Percentiles rank a stretch among this genome's conserved stretches.
Evolutionary conservation across 345 rosid genomes (phyloP).

Genomic region (Trapa bicornis): DNA sequence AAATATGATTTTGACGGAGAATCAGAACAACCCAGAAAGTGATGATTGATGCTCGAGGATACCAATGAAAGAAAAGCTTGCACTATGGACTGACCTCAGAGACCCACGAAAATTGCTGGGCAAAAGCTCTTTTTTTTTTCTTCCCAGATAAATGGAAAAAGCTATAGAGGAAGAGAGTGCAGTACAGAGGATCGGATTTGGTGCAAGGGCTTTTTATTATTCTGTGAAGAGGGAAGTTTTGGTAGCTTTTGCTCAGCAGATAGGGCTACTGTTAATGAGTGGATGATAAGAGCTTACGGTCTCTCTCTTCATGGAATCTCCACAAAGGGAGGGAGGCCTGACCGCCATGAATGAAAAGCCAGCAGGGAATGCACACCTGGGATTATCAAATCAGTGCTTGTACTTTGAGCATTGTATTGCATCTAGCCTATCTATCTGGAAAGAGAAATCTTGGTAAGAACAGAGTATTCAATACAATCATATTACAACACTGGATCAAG

Average conservation of each 20-base stretch:
- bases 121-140: background rate
- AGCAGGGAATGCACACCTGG: no score
- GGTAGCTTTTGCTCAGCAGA: conserved; percentile 62
- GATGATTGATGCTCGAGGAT: background rate
- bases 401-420: no score
- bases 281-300: conserved; percentile 37
- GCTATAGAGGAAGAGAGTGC: conserved; percentile 7
- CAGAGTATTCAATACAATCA: no score
- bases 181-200: conserved; percentile 1
- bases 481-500: no score
- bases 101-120: conserved; percentile 11
- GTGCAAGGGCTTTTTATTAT: conserved; percentile 4
- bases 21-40: background rate
- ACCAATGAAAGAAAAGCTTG: background rate
- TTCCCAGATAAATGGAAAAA: no score
- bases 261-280: conserved; percentile 63
- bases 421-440: no score
- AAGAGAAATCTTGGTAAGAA: no score
- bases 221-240: conserved; percentile 10
- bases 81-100: conserved; percentile 22
- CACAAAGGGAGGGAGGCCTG: no score
- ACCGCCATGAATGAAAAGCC: no score
- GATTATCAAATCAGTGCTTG: no score
- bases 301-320: conserved; percentile 6
- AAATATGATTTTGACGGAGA: background rate